Evolutionary conservation across 164 flowering plant genomes (phyloP).

Genomic region (Chimonanthus praecox): DNA sequence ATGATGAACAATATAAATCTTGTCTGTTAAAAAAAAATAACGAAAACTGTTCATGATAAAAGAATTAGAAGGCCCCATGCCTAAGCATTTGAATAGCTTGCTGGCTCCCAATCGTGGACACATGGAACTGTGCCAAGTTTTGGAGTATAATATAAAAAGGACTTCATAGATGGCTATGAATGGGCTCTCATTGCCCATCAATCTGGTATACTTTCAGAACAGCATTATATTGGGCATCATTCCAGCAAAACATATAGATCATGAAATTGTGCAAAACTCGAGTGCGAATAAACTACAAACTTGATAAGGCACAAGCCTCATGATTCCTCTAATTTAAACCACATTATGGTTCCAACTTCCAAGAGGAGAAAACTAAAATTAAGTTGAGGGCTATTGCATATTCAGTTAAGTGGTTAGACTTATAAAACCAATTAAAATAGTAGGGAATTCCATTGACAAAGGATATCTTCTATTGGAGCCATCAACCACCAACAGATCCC

Average conservation of each 20-base stretch:
- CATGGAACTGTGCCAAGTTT: not conserved
- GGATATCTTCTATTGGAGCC: conserved; percentile 86
- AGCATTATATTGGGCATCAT: not conserved
- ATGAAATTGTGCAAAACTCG: not conserved
- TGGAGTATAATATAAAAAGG: not conserved
- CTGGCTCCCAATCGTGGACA: not conserved
- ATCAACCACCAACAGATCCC: conserved; percentile 71
- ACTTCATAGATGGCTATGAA: not conserved
- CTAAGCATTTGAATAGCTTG: not conserved
- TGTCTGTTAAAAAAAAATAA: not conserved
- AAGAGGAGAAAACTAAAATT: not conserved
- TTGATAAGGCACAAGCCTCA: not conserved
- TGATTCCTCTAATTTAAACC: not conserved
- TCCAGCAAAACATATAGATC: not conserved
- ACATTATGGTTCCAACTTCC: not conserved
- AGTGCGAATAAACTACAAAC: too few relatives aligned
- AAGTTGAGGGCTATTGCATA: not conserved
- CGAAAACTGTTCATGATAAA: not conserved
- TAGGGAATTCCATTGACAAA: conserved; percentile 15
- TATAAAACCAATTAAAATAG: not conserved
- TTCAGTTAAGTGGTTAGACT: not conserved
- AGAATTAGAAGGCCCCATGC: not conserved
- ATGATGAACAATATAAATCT: not conserved
- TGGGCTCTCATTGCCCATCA: not conserved
- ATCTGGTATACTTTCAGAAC: too few relatives aligned